These are phyloP conservation scores for Rhododendron ferrugineum DNA, from an alignment of 148 eudicot species.

Conservation along the genomic window DNA sequence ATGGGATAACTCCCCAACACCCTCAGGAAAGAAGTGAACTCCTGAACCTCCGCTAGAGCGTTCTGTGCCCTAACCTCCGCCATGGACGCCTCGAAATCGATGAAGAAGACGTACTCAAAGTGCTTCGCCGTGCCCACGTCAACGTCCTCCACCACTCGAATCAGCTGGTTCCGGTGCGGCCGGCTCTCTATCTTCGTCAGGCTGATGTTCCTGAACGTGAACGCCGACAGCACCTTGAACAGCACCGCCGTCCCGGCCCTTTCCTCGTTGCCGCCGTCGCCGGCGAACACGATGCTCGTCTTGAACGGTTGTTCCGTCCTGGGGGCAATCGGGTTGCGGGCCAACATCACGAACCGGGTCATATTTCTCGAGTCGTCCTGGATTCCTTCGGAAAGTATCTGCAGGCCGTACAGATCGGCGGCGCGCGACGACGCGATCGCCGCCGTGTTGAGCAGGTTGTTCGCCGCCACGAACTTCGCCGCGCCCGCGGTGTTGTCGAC, in stretches of 20 bases:
- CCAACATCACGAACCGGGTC: constrained; percentile 88
- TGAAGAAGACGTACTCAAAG: constrained; percentile 90
- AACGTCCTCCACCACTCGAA: constrained; percentile 72
- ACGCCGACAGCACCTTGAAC: constrained; percentile 93
- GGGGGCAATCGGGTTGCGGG: constrained; percentile 84
- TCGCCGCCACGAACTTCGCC: constrained; percentile 61
- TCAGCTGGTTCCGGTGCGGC: constrained; percentile 80
- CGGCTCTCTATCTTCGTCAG: constrained; percentile 92
- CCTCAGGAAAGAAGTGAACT: constrained; percentile 83
- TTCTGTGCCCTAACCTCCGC: constrained; percentile 90
- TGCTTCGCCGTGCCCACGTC: constrained; percentile 90
- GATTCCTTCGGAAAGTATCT: constrained; percentile 68
- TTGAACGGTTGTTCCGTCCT: constrained; percentile 84
- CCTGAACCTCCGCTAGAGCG: constrained; percentile 89
- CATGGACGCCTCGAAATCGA: constrained; percentile 93
- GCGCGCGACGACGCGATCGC: constrained; percentile 89
- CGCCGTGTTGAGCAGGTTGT: constrained; percentile 66
- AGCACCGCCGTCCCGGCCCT: constrained; percentile 59
- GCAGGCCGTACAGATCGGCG: constrained; percentile 75
- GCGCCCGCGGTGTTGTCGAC: constrained; percentile 93
- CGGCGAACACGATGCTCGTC: constrained; percentile 94
- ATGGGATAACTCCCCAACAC: constrained; percentile 97
- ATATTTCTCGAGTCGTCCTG: constrained; percentile 85
- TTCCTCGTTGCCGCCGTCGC: constrained; percentile 28
- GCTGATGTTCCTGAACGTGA: constrained; percentile 88